A percentile compares a stretch with the other conserved stretches of the same genome.
These are phyloP conservation scores for Senecio squalidus DNA, from an alignment of 140 eudicot species.

Conservation along the genomic window DNA sequence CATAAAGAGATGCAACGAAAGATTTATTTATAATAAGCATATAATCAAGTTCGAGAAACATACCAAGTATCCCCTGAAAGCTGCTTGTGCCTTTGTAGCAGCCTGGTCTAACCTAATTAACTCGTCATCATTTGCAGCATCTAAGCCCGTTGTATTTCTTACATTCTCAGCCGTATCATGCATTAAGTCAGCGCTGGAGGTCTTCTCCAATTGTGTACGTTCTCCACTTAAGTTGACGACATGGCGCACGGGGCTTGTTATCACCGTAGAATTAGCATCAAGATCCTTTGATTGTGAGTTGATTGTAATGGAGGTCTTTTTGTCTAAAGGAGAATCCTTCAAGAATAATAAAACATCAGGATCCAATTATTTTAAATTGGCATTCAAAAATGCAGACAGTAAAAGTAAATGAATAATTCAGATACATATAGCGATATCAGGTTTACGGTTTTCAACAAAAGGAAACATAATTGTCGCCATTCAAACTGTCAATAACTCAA, in stretches of 20 bases:
- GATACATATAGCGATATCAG: neutral
- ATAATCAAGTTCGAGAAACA: slow-evolving; percentile 6
- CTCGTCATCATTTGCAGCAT: slow-evolving; percentile 48
- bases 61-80: slow-evolving; percentile 96
- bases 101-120: slow-evolving; percentile 49
- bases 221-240: slow-evolving; percentile 33
- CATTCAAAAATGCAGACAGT: too few relatives aligned
- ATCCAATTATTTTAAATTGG: slow-evolving; percentile 15
- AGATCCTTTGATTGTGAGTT: slow-evolving; percentile 43
- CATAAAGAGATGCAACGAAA: neutral
- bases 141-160: slow-evolving; percentile 14
- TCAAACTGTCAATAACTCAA: neutral
- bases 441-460: neutral
- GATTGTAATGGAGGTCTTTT: slow-evolving; percentile 36
- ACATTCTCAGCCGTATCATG: slow-evolving; percentile 28
- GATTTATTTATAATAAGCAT: neutral
- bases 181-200: slow-evolving; percentile 29
- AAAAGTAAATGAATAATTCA: neutral
- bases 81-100: slow-evolving; percentile 92
- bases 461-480: neutral
- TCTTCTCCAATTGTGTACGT: slow-evolving; percentile 35
- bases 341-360: slow-evolving; percentile 14
- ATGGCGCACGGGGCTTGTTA: slow-evolving; percentile 40
- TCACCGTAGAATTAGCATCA: slow-evolving; percentile 37
- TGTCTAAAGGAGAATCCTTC: slow-evolving; percentile 53